Evolutionary conservation across 441 rosid genomes (phyloP).

Genomic region (Adansonia rubrostipa): DNA sequence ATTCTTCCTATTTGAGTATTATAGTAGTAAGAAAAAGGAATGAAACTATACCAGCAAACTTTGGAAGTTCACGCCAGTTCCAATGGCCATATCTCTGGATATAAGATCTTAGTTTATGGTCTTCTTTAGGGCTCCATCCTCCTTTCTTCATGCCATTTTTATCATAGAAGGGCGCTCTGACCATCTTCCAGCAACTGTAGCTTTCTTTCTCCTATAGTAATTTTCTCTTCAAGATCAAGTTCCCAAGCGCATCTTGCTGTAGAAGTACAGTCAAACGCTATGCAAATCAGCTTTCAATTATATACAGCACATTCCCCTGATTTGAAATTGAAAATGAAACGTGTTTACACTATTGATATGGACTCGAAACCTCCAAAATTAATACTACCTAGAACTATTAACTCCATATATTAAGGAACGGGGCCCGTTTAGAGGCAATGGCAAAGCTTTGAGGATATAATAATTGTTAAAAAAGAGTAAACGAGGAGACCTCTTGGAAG

Average conservation of each 20-base stretch:
- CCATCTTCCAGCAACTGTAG: constrained; percentile 31
- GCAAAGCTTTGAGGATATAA: neutral
- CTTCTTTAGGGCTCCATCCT: constrained; percentile 51
- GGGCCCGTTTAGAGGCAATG: neutral
- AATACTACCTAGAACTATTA: neutral
- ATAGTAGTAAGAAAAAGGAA: neutral
- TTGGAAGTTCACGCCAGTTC: constrained; percentile 52
- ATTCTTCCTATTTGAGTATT: neutral
- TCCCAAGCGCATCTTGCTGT: neutral
- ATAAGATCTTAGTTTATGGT: constrained; percentile 38
- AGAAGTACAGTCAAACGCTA: neutral
- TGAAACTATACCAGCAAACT: constrained; percentile 41
- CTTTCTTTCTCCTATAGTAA: neutral
- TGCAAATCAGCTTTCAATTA: neutral
- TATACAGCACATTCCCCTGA: neutral
- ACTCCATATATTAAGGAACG: neutral
- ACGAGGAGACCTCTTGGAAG: neutral
- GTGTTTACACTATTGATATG: constrained; percentile 9
- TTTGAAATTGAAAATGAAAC: neutral
- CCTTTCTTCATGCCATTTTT: constrained; percentile 29
- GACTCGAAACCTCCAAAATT: neutral
- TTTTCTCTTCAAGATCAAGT: neutral
- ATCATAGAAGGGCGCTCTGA: constrained; percentile 38
- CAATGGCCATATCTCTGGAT: constrained; percentile 39
- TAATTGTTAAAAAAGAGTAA: neutral